Conservation (phyloP, 257 asterid species). For the Solanum paucissectum region DNA sequence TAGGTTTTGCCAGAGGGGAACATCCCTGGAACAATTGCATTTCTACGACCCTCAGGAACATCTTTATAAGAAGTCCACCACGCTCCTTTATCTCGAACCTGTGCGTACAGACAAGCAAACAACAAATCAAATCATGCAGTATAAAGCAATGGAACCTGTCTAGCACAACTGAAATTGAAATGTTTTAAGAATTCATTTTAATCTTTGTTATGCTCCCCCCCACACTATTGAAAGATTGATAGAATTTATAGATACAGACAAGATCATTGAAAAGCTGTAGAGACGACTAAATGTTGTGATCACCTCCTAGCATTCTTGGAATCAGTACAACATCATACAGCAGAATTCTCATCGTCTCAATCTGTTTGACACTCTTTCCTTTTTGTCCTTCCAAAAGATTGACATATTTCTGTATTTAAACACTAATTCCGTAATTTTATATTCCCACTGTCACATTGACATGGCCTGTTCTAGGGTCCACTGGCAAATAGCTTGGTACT, state of each 20-base stretch:
- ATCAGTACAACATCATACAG: neutral
- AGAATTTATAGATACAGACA: neutral
- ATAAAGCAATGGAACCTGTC: neutral
- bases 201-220: neutral
- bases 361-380: neutral
- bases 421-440: neutral
- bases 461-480: neutral
- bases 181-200: neutral
- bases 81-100: conserved; percentile 81
- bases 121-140: neutral
- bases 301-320: neutral
- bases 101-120: conserved; percentile 15
- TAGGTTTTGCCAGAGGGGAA: conserved; percentile 70
- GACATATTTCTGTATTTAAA: neutral
- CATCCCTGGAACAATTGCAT: conserved; percentile 69
- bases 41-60: conserved; percentile 50
- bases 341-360: neutral
- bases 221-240: neutral
- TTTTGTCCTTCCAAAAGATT: neutral
- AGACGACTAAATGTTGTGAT: neutral
- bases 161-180: neutral
- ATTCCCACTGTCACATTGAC: neutral
- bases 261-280: neutral
- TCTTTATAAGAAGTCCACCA: conserved; percentile 70
- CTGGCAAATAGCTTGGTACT: neutral